A percentile compares a stretch with the other conserved stretches of the same genome.
These are phyloP conservation scores for Fusarium sp. DNA, from an alignment of 2,329 filamentous ascomycete species.

Conservation along the genomic window DNA sequence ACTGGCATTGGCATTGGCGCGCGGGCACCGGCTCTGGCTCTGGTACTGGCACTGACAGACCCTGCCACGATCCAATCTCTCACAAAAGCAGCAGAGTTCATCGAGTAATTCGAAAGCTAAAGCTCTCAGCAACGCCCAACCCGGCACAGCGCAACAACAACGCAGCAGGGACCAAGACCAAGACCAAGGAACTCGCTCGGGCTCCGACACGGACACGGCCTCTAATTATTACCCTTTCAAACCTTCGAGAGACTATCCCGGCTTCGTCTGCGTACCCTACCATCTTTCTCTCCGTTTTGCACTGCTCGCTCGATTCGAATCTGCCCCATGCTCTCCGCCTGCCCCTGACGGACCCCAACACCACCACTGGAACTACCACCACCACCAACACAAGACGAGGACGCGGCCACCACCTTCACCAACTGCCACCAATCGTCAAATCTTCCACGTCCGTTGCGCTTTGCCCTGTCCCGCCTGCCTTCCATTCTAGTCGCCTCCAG, in stretches of 20 bases:
- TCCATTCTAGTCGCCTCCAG: slow-evolving; percentile 5
- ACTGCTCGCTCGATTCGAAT: slow-evolving; percentile 1
- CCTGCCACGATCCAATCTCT: slow-evolving; percentile 21
- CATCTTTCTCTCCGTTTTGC: not conserved
- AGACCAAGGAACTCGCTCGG: slow-evolving; percentile 15
- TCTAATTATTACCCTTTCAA: slow-evolving; percentile 11
- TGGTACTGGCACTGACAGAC: not conserved
- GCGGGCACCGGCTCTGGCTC: slow-evolving; percentile 1
- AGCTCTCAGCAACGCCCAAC: slow-evolving; percentile 18
- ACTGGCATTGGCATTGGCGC: slow-evolving; percentile 10
- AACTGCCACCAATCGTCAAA: slow-evolving; percentile 37
- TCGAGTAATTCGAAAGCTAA: slow-evolving; percentile 23
- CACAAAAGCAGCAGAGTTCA: slow-evolving; percentile 8
- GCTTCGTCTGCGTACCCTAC: not conserved
- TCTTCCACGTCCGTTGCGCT: slow-evolving; percentile 19
- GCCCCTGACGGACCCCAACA: slow-evolving; percentile 21
- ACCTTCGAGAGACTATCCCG: slow-evolving; percentile 18
- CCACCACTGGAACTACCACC: slow-evolving; percentile 19
- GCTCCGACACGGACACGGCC: slow-evolving; percentile 27
- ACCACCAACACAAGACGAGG: slow-evolving; percentile 1
- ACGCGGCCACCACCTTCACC: slow-evolving; percentile 21
- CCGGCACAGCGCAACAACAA: slow-evolving; percentile 23
- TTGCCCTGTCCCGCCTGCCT: not conserved
- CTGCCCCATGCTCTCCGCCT: slow-evolving; percentile 18
- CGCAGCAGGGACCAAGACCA: slow-evolving; percentile 12